phyloP scores from a whole-genome alignment of 2,329 filamentous ascomycete genomes.

The Xylariaceae sp. region DNA sequence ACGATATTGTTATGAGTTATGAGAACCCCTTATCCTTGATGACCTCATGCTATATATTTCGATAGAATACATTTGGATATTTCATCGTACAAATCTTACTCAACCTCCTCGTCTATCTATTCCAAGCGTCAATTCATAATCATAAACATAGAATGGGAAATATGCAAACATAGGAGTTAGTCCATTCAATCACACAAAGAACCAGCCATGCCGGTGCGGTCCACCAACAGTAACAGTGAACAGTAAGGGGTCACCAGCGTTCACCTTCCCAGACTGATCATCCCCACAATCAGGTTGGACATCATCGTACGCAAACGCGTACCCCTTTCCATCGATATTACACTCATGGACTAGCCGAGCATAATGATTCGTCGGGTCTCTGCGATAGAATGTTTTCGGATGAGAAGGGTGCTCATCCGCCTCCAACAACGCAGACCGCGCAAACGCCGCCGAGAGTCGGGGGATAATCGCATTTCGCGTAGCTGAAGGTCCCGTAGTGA shows the following conservation, averaged over 20 bases:
- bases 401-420: constrained; percentile 38
- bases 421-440: constrained; percentile 49
- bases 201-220: neutral
- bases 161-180: neutral
- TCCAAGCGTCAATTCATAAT: neutral
- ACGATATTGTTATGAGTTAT: too few species aligned
- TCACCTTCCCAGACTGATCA: constrained; percentile 53
- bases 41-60: too few species aligned
- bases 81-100: neutral
- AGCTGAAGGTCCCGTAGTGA: constrained; percentile 40
- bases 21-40: too few species aligned
- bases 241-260: constrained; percentile 43
- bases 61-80: neutral
- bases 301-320: constrained; percentile 59
- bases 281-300: constrained; percentile 46
- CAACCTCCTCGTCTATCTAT: too few species aligned
- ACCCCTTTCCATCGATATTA: constrained; percentile 51
- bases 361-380: constrained; percentile 52
- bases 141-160: neutral
- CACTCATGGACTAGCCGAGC: constrained; percentile 50
- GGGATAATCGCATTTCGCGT: constrained; percentile 43
- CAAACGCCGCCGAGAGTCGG: constrained; percentile 44
- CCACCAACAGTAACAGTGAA: constrained; percentile 50
- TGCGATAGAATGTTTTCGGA: constrained; percentile 35
- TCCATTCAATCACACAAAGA: neutral